Conservation (phyloP, 2,329 filamentous ascomycete genomes). For the Trichoderma asperellum region DNA sequence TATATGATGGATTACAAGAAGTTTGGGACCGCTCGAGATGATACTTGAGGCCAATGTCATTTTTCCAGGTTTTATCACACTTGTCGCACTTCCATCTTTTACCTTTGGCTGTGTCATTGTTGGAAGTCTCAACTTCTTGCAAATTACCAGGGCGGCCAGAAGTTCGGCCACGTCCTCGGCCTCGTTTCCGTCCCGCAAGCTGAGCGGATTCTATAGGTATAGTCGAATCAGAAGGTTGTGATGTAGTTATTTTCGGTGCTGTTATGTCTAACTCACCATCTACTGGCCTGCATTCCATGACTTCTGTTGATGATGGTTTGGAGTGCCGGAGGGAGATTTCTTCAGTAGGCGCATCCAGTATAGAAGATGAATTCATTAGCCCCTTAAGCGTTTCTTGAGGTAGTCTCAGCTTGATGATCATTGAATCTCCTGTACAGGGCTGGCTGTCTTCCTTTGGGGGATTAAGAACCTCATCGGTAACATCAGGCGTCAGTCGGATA, state of each 20-base stretch:
- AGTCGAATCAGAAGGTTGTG: not conserved
- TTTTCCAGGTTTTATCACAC: conserved; percentile 61
- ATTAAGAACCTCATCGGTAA: not conserved
- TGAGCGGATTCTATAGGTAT: not conserved
- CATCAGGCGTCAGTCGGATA: not conserved
- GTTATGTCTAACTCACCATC: not conserved
- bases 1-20: conserved; percentile 54
- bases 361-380: not conserved
- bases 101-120: conserved; percentile 27
- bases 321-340: not conserved
- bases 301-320: not conserved
- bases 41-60: conserved; percentile 61
- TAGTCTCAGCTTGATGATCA: conserved; percentile 13
- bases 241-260: not conserved
- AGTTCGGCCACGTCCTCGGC: conserved; percentile 28
- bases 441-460: not conserved
- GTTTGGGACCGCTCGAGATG: conserved; percentile 60
- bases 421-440: not conserved
- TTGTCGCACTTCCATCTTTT: conserved; percentile 54
- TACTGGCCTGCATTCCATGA: no score
- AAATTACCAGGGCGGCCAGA: not conserved
- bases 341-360: not conserved
- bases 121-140: conserved; percentile 29
- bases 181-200: conserved; percentile 23
- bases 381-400: not conserved